Evolutionary conservation across 2,329 filamentous ascomycete genomes (phyloP), one percentile per base, ranked within the genome.

Genomic region (Pseudocercospora macadamiae): DNA sequence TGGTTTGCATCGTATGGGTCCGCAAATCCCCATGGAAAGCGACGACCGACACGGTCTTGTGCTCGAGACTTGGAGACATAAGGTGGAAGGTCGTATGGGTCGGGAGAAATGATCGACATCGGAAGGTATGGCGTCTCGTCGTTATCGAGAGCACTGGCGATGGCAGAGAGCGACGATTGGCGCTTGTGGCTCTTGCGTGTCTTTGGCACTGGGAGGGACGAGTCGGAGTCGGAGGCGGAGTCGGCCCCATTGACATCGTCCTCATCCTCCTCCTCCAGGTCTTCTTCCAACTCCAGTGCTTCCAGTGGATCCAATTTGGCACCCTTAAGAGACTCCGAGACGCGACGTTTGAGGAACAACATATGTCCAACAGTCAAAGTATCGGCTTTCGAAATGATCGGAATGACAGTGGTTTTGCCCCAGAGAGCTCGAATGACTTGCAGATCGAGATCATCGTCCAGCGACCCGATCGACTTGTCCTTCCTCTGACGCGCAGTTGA

Each of bases 281-380:
- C 86, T 16, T 93, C 88, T 61, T 95, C 91, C 19, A 97, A 79
- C 28, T 91, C 90, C 30, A 99, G 82, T 14, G 90, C 86, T 73
- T 96, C 91, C 23, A 99, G 80, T 2, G 93, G 93, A 70, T 99
- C 93, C 55, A 99, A 82, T 65, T 89, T 90, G 12, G 91, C 88
- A 70, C 86, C 87, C 77, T 95, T 93, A 63, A 99, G 82, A 67
- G 89, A 93, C 54, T 91, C 86, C 86, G 90, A 96, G 30, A 99
- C 93, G 10, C 89, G 88, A 76, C 89, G 91, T 81, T 97, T 97
- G 65, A 99, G 83, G 68, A 91, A 88, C 45, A 85, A 82, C 95
- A 97, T 97, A 76, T 99, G 95, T 54, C 90, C 89, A 0, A 89
- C 88, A n/a, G 95, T 97, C 68, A 97, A 89, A 12, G 93, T 97